Conservation (phyloP, 768 basidiomycete genomes). For the Inosperma sp. region DNA sequence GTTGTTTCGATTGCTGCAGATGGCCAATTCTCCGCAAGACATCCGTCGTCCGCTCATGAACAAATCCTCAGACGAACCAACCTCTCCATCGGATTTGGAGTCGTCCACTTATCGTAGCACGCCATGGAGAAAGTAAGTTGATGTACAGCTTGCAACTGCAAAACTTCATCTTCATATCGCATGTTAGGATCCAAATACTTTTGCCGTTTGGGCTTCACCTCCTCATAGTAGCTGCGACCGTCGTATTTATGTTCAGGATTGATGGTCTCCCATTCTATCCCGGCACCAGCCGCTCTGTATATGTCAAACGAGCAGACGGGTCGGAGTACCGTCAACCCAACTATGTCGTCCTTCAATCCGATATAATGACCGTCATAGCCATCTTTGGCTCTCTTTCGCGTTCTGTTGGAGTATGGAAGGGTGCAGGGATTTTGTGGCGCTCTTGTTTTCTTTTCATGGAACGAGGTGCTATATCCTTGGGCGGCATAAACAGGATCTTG, state of each 20-base stretch:
- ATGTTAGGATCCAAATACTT: too few relatives aligned
- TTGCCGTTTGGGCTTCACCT: neutral
- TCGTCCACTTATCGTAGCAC: too few relatives aligned
- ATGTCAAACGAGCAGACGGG: neutral
- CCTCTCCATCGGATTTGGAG: too few relatives aligned
- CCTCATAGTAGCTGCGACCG: neutral
- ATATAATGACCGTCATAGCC: neutral
- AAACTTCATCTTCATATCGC: too few relatives aligned
- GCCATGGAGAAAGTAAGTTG: too few relatives aligned
- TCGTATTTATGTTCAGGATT: conserved; percentile 1
- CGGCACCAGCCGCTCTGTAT: neutral
- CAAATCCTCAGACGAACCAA: too few relatives aligned
- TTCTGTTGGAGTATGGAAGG: neutral
- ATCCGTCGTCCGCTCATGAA: too few relatives aligned
- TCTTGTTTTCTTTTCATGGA: conserved; percentile 3
- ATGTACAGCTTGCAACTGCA: too few relatives aligned
- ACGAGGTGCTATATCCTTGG: neutral
- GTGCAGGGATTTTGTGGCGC: neutral
- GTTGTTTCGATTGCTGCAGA: too few relatives aligned
- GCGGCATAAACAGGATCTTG: neutral
- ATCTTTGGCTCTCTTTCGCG: neutral
- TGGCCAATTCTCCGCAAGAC: too few relatives aligned
- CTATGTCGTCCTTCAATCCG: neutral
- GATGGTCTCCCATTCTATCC: neutral
- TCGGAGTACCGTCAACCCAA: neutral